Base-by-base conservation (phyloP, 352 stramenopile genomes). In the Blastocystis sp. region DNA sequence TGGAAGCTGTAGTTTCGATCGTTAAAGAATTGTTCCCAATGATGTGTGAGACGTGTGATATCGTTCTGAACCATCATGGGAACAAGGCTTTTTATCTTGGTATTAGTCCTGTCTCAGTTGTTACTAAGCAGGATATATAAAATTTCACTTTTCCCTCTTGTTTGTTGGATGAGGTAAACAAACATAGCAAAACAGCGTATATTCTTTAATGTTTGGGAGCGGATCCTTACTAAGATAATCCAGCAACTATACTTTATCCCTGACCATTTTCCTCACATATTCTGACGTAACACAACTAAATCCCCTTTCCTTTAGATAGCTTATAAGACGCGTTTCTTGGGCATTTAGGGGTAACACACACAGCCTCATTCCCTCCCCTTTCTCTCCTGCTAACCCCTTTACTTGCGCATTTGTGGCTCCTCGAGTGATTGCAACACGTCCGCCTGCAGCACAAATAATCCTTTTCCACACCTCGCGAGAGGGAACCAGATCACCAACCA, bases 151-250 rank as follows among this genome's bases (percentile, higher is more conserved):
- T 75, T 24, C 9, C 13, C 11, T 13, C 13, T 13, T 59, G 50
- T 59, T 59, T 59, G 50, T 59, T 59, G 50, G 20, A n/a, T n/a
- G 50, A 59, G 20, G 0, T 13, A 59, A 47, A 62, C 24, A 41
- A 64, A 41, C 16, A 62, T n/a, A 64, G 30, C 55, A n/a, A 41
- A 81, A 64, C 34, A 81, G 37, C 26, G 9, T 39, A 81, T 81
- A 81, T 41, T 30, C 43, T 43, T 81, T 47, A 6, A 81, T 39
- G 20, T 62, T n/a, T 9, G 70, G 70, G n/a, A 43, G 13, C 11
- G 70, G 70, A 13, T 81, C 70, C 45, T 81, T 81, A 24, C 70
- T 81, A 16, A 81, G 70, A 16, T 62, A 64, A 41, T 81, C 70
- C 26, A 81, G 45, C 50, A 81, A 65, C 70, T 81, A 81, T 1